Evolutionary conservation across 129 eudicot genomes (phyloP).

Genomic region (Ambrosia artemisiifolia): DNA sequence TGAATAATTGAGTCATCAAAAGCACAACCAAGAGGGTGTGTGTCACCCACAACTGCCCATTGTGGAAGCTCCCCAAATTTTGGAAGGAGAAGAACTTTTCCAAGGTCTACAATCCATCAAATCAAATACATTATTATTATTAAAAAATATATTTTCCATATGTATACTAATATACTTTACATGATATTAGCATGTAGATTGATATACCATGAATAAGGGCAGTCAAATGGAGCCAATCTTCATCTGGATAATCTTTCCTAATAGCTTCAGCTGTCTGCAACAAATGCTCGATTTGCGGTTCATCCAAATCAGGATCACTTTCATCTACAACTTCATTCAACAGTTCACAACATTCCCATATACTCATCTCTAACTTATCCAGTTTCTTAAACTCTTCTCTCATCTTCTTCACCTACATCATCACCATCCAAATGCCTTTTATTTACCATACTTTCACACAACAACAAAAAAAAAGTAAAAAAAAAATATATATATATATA

Average conservation of each 20-base stretch:
- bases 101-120: constrained; percentile 35
- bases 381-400: constrained; percentile 66
- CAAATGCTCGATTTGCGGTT: constrained; percentile 87
- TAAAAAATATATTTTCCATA: background rate
- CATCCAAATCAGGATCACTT: constrained; percentile 89
- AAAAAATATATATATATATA: too few relatives aligned
- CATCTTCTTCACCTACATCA: constrained; percentile 67
- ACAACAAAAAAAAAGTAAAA: background rate
- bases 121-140: background rate
- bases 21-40: constrained; percentile 47
- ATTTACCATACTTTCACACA: background rate
- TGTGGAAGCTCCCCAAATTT: constrained; percentile 58
- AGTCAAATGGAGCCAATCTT: constrained; percentile 56
- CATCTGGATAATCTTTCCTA: constrained; percentile 47
- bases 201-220: constrained; percentile 44
- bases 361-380: constrained; percentile 73
- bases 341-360: constrained; percentile 95
- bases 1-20: constrained; percentile 51
- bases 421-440: background rate
- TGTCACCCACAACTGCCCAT: constrained; percentile 67
- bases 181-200: background rate
- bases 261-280: constrained; percentile 71
- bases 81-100: constrained; percentile 54
- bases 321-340: constrained; percentile 83
- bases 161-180: accelerated